These are phyloP conservation scores for Nicotiana attenuata DNA, from an alignment of 257 asterid species.

Conservation along the genomic window DNA sequence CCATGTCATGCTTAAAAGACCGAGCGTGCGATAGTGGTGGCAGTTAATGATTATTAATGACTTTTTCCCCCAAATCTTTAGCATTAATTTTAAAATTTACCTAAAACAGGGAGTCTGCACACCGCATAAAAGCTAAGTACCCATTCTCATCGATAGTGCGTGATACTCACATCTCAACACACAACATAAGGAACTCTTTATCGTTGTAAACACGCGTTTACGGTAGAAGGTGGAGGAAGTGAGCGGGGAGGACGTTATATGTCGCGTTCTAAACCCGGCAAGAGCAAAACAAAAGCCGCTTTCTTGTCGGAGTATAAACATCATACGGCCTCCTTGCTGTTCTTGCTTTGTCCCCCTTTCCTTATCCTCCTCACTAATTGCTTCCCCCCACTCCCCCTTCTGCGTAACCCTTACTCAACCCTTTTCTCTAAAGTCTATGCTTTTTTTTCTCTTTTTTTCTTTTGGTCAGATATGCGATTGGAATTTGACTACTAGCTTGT, in stretches of 20 bases:
- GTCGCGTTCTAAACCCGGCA: slow-evolving; percentile 30
- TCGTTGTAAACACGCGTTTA: neutral
- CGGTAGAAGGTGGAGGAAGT: neutral
- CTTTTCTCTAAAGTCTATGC: neutral
- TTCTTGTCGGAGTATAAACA: slow-evolving; percentile 27
- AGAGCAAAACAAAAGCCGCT: slow-evolving; percentile 9
- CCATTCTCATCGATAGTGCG: neutral
- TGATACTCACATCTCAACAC: neutral
- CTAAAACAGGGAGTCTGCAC: neutral
- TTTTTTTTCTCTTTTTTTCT: neutral
- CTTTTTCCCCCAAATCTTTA: neutral
- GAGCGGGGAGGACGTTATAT: slow-evolving; percentile 12
- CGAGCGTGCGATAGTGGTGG: slow-evolving; percentile 32
- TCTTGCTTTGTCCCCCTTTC: slow-evolving; percentile 15
- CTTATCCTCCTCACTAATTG: slow-evolving; percentile 11
- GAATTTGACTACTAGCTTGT: too few species aligned
- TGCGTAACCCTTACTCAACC: slow-evolving; percentile 23
- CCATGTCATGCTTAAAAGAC: slow-evolving; percentile 26
- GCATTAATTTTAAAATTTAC: neutral
- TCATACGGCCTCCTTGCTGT: slow-evolving; percentile 11
- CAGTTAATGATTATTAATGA: slow-evolving; percentile 28
- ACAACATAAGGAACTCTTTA: too few species aligned
- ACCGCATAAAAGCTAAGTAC: neutral
- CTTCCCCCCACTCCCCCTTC: neutral
- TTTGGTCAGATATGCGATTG: too few species aligned